Conservation (phyloP, 1,139 yeast genomes). For the Yamadazyma dushanensis region DNA sequence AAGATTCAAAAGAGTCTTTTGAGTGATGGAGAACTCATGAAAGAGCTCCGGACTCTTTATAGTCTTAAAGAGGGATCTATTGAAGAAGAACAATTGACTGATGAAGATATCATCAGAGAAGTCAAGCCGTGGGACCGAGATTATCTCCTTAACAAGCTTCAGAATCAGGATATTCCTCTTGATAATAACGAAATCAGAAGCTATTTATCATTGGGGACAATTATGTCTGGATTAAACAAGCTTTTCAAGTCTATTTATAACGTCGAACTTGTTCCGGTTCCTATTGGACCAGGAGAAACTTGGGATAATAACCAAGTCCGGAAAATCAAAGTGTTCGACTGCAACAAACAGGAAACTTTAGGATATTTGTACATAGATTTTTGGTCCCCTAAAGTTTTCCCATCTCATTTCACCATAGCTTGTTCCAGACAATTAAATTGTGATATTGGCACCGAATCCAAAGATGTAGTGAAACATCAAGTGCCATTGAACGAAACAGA, state of each 20-base stretch:
- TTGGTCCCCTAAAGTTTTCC: conserved; percentile 52
- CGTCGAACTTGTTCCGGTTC: conserved; percentile 67
- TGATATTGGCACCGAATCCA: conserved; percentile 28
- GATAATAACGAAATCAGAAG: conserved; percentile 36
- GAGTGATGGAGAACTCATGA: conserved; percentile 49
- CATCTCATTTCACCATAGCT: conserved; percentile 97
- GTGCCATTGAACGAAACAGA: conserved; percentile 55
- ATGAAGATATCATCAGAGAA: conserved; percentile 42
- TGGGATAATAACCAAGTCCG: conserved; percentile 87
- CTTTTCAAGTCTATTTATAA: conserved; percentile 75
- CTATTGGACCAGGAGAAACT: conserved; percentile 70
- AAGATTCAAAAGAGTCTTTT: conserved; percentile 48
- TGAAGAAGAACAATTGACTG: conserved; percentile 21
- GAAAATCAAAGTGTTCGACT: conserved; percentile 63
- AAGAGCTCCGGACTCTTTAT: conserved; percentile 53
- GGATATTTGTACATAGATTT: conserved; percentile 48
- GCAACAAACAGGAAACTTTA: conserved; percentile 23
- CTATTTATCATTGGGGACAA: conserved; percentile 83
- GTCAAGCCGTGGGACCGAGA: conserved; percentile 94
- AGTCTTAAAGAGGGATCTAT: conserved; percentile 30
- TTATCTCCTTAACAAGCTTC: conserved; percentile 41
- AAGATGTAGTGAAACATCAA: conserved; percentile 31
- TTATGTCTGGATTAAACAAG: conserved; percentile 77
- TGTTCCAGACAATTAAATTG: conserved; percentile 66
- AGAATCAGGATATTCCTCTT: conserved; percentile 10